These are phyloP conservation scores for Gaultheria prostrata DNA, from an alignment of 148 eudicot genomes.

Conservation along the genomic window DNA sequence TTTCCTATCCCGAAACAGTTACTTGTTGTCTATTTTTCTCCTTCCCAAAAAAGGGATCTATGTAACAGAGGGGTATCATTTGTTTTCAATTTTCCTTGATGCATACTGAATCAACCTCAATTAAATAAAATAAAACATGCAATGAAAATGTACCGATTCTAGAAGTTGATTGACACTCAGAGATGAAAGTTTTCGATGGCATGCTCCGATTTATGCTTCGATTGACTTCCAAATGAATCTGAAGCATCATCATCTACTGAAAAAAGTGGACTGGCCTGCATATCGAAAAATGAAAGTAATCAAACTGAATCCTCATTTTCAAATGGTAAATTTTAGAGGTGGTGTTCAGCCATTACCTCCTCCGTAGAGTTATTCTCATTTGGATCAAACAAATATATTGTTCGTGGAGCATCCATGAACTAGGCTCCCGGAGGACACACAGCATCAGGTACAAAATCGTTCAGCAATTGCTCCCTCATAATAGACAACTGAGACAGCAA, in stretches of 20 bases:
- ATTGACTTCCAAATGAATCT: constrained; percentile 30
- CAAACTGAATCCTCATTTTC: background rate
- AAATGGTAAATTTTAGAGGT: background rate
- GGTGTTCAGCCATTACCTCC: constrained; percentile 42
- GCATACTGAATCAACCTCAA: background rate
- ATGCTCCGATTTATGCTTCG: constrained; percentile 38
- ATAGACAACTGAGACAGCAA: constrained; percentile 57
- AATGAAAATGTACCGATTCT: constrained; percentile 61
- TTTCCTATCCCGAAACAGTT: too few relatives aligned
- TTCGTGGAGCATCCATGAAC: constrained; percentile 35
- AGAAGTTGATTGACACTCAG: constrained; percentile 73
- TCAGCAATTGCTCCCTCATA: constrained; percentile 66
- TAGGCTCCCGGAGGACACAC: constrained; percentile 64
- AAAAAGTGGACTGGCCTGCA: constrained; percentile 49
- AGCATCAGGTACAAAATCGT: constrained; percentile 78
- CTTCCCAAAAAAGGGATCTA: too few relatives aligned
- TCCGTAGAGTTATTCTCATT: constrained; percentile 40
- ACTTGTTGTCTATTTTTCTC: background rate
- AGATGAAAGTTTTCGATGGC: constrained; percentile 40
- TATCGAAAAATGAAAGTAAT: constrained; percentile 5
- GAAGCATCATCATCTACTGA: constrained; percentile 50
- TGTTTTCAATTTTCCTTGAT: background rate
- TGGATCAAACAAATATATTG: constrained; percentile 29
- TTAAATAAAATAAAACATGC: background rate
- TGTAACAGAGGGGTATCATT: background rate